Evolutionary conservation across 495 filamentous ascomycete species (phyloP), one percentile per base, ranked within the genome.

Genomic region (Xylaria curta): DNA sequence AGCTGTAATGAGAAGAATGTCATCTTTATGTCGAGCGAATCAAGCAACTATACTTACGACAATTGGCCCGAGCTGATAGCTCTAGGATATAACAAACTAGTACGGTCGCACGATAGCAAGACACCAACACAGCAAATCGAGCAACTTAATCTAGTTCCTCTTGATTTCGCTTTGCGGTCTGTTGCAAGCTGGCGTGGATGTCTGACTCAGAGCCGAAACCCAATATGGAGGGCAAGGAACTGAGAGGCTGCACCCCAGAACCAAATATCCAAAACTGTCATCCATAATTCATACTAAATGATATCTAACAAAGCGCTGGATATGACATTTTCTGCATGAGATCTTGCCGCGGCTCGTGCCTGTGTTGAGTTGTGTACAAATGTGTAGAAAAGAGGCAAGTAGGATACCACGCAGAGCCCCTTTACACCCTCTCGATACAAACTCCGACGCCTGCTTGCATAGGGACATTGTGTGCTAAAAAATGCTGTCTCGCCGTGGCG

Each of bases 361-460:
- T 42, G 15, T 51, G 56, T 26, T 13, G 33, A 21, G 51, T 66
- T 64, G 59, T 71, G 69, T 71, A 66, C 69, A 71, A 59, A 66
- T 17, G n/a, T 51, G 62, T 56, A 36, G 62, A 60, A 59, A 10
- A 26, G 10, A 26, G n/a, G 51, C 13, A 10, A 10, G 42, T 19
- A 10, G 0, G 7, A 56, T 49, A 24, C 26, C 44, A 36, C 17
- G 38, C n/a, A 61, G 17, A 60, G 12, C 26, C 21, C 26, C 36
- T 59, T 24, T 56, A 60, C 26, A 12, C 19, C 12, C 49, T 71
- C 63, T 71, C 60, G 47, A 60, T 71, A 66, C 69, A 59, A 71
- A 66, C 40, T 66, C 53, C 69, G 58, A 60, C 62, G 69, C 69
- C 59, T 56, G 51, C 61, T 66, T 63, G 47, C 61, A 62, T n/a